Evolutionary conservation across 2,329 filamentous ascomycete genomes (phyloP).

Genomic region (Keithomyces neogunnii): DNA sequence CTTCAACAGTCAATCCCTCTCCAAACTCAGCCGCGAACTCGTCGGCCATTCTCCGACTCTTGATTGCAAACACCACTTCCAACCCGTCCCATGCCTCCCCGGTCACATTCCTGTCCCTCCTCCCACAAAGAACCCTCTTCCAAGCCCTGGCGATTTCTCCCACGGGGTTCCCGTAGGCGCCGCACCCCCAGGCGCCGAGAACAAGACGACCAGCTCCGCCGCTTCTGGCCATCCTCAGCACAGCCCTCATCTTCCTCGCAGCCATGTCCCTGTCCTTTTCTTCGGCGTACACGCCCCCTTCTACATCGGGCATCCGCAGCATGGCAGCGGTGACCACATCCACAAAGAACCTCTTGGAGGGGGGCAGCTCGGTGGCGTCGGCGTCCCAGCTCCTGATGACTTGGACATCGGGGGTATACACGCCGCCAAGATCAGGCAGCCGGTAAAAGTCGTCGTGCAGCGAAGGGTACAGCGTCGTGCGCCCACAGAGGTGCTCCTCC

Average conservation of each 20-base stretch:
- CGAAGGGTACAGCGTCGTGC: slow-evolving; percentile 2
- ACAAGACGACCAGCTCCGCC: slow-evolving; percentile 42
- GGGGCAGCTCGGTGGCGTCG: slow-evolving; percentile 13
- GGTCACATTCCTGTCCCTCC: not conserved
- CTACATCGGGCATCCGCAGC: slow-evolving; percentile 47
- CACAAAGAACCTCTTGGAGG: slow-evolving; percentile 45
- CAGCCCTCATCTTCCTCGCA: slow-evolving; percentile 46
- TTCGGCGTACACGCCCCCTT: slow-evolving; percentile 31
- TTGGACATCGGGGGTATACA: slow-evolving; percentile 37
- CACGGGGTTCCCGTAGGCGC: slow-evolving; percentile 54
- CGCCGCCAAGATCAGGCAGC: slow-evolving; percentile 46
- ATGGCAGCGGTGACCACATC: slow-evolving; percentile 51
- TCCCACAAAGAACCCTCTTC: slow-evolving; percentile 19
- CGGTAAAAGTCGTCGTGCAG: slow-evolving; percentile 47
- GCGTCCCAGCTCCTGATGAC: slow-evolving; percentile 39
- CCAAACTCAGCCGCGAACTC: slow-evolving; percentile 7
- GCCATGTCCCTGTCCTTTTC: slow-evolving; percentile 42
- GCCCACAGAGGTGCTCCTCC: slow-evolving; percentile 52
- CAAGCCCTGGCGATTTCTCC: slow-evolving; percentile 49
- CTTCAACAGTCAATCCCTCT: not conserved
- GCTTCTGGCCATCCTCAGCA: slow-evolving; percentile 41
- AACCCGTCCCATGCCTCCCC: slow-evolving; percentile 5
- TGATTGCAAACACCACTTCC: slow-evolving; percentile 6
- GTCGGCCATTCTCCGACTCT: slow-evolving; percentile 4
- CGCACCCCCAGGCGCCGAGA: slow-evolving; percentile 57